A percentile compares a stretch with the other conserved stretches of the same genome.
Evolutionary conservation across 257 asterid species (phyloP).

Genomic region (Craterostigma plantagineum): DNA sequence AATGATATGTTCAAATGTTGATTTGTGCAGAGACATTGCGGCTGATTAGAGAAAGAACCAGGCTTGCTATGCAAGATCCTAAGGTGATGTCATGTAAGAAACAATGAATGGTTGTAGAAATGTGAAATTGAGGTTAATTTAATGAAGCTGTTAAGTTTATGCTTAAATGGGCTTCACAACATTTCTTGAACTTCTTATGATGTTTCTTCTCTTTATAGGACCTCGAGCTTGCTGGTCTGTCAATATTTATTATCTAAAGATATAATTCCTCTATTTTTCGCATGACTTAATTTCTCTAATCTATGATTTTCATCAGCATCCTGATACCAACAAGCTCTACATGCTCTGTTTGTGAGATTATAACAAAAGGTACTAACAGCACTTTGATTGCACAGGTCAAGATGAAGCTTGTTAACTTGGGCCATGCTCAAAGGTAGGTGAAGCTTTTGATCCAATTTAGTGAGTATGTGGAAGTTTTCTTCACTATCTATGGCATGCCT

Average conservation of each 20-base stretch:
- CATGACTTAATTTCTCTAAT: too few species aligned
- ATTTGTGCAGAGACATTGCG: constrained; percentile 55
- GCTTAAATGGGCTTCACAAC: neutral
- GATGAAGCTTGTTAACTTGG: constrained; percentile 62
- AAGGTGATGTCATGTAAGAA: constrained; percentile 96
- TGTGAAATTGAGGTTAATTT: neutral
- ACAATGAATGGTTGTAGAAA: constrained; percentile 11
- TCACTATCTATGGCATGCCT: neutral
- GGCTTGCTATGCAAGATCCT: constrained; percentile 96
- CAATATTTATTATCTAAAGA: neutral
- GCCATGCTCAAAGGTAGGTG: constrained; percentile 78
- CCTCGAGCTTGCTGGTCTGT: too few species aligned
- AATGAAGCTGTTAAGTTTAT: neutral
- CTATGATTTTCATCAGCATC: neutral
- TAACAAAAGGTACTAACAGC: constrained; percentile 4
- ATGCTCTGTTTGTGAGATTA: constrained; percentile 2
- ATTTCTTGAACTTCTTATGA: too few species aligned
- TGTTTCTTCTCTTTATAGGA: too few species aligned
- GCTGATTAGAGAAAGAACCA: constrained; percentile 72
- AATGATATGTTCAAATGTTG: neutral
- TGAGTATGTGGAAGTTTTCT: neutral
- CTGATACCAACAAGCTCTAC: constrained; percentile 3
- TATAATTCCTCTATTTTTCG: too few species aligned
- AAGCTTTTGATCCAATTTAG: neutral
- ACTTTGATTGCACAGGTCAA: constrained; percentile 44